Base-by-base conservation (phyloP, 345 rosid genomes). In the Excoecaria agallocha region DNA sequence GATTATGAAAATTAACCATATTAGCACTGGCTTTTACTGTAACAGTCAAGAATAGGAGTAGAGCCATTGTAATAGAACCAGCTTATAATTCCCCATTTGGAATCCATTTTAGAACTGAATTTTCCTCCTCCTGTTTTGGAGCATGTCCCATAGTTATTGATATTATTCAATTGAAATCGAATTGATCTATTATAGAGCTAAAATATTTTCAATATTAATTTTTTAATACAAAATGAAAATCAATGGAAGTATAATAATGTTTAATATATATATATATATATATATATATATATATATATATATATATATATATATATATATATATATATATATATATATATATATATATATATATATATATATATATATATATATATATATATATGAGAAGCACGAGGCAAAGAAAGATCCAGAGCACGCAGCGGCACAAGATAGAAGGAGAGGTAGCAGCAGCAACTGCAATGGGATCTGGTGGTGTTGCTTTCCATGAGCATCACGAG, bases 401-500 rank as follows among this genome's bases (percentile, higher is more conserved):
- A 35, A 74, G 74, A 86, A 87, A 68, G 90, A 89, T 76, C 90
- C 92, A 6, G 89, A 89, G 76, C 84, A 87, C 84, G 0, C 90
- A 83, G 73, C 78, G 20, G 84, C 90, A 89, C 86, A 87, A 85
- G 82, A 66, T 84, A 69, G 81, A 82, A 69, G 92, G 87, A 79
- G 90, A 85, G 83, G 49, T 85, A 0, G 89, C 86, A 0, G 87
- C 89, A 0, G 87, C 89, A 0, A 79, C 76, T 0, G 89, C 90
- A 0, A 87, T 84, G 0, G 89, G 84, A 19, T 6, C 85, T 0
- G 89, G 89, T 0, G 92, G 89, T 19, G 84, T 54, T 60, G 89
- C 85, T 6, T 81, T 89, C 79, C 92, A 87, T 58, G 89, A 89
- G 84, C 87, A 83, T 71, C 90, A 87, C 24, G 88, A 85, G 85